Percentiles rank a stretch among this genome's conserved stretches.
These are phyloP conservation scores for Verticillium alfalfae DNA, from an alignment of 2,329 filamentous ascomycete species.

Conservation along the genomic window DNA sequence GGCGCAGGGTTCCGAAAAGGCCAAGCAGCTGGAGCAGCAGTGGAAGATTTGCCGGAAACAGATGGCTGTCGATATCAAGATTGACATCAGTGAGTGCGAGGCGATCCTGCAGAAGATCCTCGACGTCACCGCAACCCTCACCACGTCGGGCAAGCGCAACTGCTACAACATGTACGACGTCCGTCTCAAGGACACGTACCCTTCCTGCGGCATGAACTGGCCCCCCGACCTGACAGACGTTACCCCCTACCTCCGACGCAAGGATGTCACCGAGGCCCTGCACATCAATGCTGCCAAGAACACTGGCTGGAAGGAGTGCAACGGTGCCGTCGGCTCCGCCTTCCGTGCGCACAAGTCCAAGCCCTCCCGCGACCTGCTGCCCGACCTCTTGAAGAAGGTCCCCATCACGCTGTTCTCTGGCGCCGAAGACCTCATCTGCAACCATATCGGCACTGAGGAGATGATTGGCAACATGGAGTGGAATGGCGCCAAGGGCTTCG, in stretches of 20 bases:
- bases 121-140: slow-evolving; percentile 51
- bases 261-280: slow-evolving; percentile 74
- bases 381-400: slow-evolving; percentile 70
- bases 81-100: slow-evolving; percentile 72
- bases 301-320: slow-evolving; percentile 90
- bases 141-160: slow-evolving; percentile 40
- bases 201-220: slow-evolving; percentile 96
- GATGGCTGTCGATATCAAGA: slow-evolving; percentile 43
- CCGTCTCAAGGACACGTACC: slow-evolving; percentile 71
- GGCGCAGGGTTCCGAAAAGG: slow-evolving; percentile 56
- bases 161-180: slow-evolving; percentile 98
- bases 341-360: slow-evolving; percentile 68
- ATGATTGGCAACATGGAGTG: slow-evolving; percentile 87
- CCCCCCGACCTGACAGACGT: slow-evolving; percentile 76
- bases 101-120: slow-evolving; percentile 69
- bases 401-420: slow-evolving; percentile 87
- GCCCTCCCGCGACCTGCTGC: slow-evolving; percentile 70
- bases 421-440: slow-evolving; percentile 92
- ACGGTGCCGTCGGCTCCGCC: slow-evolving; percentile 65
- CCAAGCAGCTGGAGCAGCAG: slow-evolving; percentile 61
- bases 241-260: slow-evolving; percentile 75
- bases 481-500: slow-evolving; percentile 89
- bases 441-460: slow-evolving; percentile 88
- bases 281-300: slow-evolving; percentile 78
- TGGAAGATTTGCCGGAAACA: slow-evolving; percentile 64